Base-by-base conservation (phyloP, 2,329 filamentous ascomycete species). In the Albophoma yamanashiensis region DNA sequence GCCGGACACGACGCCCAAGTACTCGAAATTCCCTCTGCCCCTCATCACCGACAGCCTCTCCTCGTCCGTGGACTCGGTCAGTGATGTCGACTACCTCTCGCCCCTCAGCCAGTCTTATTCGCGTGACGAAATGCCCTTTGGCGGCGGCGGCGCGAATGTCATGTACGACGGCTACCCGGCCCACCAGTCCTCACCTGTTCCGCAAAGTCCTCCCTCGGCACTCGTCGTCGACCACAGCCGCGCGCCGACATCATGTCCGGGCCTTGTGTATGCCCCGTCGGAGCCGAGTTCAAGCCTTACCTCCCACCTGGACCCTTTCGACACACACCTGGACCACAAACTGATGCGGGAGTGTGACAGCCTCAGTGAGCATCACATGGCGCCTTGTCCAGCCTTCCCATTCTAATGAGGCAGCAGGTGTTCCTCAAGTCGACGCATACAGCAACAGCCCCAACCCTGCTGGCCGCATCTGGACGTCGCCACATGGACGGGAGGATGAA, bases 1-100 rank as follows among this genome's bases (percentile, higher is more conserved):
- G 7, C 71, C 70, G 8, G 70, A 71, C 40, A 66, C 64, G 27
- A 68, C 64, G 20, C 68, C 76, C 14, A 77, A 75, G 61, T 80
- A 78, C 66, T 71, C 76, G 64, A 76, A 78, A 64, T 72, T 79
- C 62, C 70, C 75, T 50, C 68, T 78, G 62, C 74, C 79, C 62
- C 77, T 80, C 56, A 72, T 81, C 63, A 74, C 74, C 57, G 80
- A 82, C 38, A 75, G 78, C 55, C 74, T 84, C 38, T 81, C 81
- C 1, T 78, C 80, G 0, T 82, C 82, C 0, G 75, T 84, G 60
- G 83, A 86, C 64, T 81, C 83, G 2, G 76, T 87, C 59, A 85
- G 82, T 68, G 84, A 87, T 34, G 79, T 82, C 61, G 83, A 86
- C 67, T 87, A 86, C 66, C 72, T 84, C 66, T 87, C 84, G 4